Evolutionary conservation across 345 rosid genomes (phyloP).

Genomic region (Eucalyptus curtisii): DNA sequence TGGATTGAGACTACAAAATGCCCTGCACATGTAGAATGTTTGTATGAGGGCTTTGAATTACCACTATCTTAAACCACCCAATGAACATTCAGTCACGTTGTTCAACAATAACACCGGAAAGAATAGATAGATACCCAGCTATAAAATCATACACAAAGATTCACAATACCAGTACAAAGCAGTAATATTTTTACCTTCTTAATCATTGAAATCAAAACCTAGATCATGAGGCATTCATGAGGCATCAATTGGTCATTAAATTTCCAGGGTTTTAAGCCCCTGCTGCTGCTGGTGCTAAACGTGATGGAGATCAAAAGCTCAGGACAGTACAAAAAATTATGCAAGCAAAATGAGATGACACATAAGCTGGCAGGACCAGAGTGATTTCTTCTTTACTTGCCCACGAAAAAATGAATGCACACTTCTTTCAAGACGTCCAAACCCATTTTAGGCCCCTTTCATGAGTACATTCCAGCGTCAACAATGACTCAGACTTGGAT

Average conservation of each 20-base stretch:
- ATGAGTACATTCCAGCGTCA: background rate
- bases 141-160: background rate
- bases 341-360: background rate
- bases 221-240: background rate
- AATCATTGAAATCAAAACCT: background rate
- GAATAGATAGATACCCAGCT: background rate
- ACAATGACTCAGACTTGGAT: background rate
- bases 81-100: background rate
- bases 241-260: background rate
- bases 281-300: background rate
- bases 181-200: background rate
- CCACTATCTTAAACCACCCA: background rate
- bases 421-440: background rate
- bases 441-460: background rate
- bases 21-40: constrained; percentile 13
- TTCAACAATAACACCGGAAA: background rate
- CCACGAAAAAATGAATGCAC: background rate
- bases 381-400: background rate
- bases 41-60: background rate
- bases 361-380: background rate
- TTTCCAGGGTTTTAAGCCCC: background rate
- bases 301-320: background rate
- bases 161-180: background rate
- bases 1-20: constrained; percentile 22
- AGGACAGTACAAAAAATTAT: background rate